Base-by-base conservation (phyloP, 202 grass and related monocot genomes). In the Carex arenaria region DNA sequence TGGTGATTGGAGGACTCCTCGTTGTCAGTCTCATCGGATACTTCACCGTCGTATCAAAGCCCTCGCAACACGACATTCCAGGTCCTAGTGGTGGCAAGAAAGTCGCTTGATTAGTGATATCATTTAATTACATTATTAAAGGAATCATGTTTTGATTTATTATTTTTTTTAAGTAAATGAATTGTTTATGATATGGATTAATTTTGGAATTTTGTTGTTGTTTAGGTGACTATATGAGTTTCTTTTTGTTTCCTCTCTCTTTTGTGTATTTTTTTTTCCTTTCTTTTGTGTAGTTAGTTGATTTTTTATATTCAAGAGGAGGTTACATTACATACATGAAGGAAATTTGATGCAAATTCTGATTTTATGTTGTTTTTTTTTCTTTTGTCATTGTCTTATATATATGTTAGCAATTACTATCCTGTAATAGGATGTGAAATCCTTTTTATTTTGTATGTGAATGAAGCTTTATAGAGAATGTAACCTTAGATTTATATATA, bases 11-110 rank as follows among this genome's bases (percentile, higher is more conserved):
- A 34, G 84, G 84, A 38, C 45, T 86, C 63, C 11, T 79, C 11
- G 18, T 86, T 18, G 75, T 86, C 1, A 75, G 74, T 12, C 53
- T 74, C 49, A 60, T 86, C 49, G 84, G 22, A 52, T 86, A 80
- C 74, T 80, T 86, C 31, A 80, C 84, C 3, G 20, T 80, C 3
- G 20, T 78, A 60, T 34, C 70, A 11, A 56, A 67, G 73, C 49
- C 84, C 3, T 64, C 63, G 3, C 53, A 82, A 19, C 28, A 5
- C 2, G 18, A 68, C 6, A 69, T 82, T 3, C 53, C 17, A 0
- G 26, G 80, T 4, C 45, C 64, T 2, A 82, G 80, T 34, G 80
- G 63, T n/a, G 63, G 80, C 22, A 51, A 18, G 28, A 64, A 34
- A 53, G 45, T 42, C 0, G 38, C 28, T 36, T 82, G 53, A 68